A percentile compares a stretch with the other conserved stretches of the same genome.
These are phyloP conservation scores for Takakia lepidozioides DNA, from an alignment of 225 moss, liverwort and hornwort species.

Conservation along the genomic window DNA sequence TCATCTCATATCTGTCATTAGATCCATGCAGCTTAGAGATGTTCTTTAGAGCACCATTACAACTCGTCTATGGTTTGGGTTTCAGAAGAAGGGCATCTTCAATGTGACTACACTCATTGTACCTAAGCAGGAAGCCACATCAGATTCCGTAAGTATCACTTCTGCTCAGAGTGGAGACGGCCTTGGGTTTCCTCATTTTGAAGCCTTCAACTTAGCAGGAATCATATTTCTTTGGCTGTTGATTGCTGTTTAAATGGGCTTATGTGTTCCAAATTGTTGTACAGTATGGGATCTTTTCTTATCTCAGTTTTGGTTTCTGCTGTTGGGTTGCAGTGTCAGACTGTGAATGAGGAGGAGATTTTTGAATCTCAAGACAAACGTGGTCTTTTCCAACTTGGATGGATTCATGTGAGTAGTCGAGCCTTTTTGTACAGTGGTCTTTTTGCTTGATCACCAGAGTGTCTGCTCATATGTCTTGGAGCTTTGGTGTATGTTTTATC, in stretches of 20 bases:
- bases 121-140: slow-evolving; percentile 97
- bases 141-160: slow-evolving; percentile 76
- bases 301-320: background rate
- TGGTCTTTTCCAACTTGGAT: slow-evolving; percentile 94
- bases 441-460: no score
- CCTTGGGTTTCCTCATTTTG: no score
- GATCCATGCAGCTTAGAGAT: no score
- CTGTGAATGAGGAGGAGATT: slow-evolving; percentile 95
- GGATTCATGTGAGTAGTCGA: slow-evolving; percentile 98
- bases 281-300: no score
- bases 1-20: no score
- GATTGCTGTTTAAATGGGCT: background rate
- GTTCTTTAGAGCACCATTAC: no score
- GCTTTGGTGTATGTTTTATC: no score
- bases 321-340: slow-evolving; percentile 67
- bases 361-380: slow-evolving; percentile 93
- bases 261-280: no score
- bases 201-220: no score
- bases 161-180: no score
- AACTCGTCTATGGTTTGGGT: slow-evolving; percentile 13
- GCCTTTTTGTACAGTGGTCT: no score
- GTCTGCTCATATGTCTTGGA: no score
- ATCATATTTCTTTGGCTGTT: background rate
- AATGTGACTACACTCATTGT: slow-evolving; percentile 87
- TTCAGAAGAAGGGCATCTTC: slow-evolving; percentile 81